Conservation (phyloP, 2,329 filamentous ascomycete species). For the Emydomyces testavorans region DNA sequence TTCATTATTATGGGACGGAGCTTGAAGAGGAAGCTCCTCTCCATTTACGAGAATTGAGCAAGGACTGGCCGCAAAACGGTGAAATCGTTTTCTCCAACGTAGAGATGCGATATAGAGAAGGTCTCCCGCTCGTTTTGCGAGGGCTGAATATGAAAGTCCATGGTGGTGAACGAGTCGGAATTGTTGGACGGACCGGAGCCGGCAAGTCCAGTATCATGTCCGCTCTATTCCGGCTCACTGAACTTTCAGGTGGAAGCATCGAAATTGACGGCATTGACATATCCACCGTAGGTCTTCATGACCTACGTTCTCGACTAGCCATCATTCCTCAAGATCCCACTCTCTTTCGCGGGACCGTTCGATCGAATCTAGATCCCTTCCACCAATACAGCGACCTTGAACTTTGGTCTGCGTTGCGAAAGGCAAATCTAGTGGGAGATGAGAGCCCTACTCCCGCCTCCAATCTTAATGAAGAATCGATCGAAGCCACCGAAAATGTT, state of each 20-base stretch:
- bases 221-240: constrained; percentile 35
- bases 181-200: constrained; percentile 37
- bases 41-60: constrained; percentile 58
- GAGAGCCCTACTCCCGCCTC: constrained; percentile 34
- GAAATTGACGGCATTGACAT: constrained; percentile 37
- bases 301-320: constrained; percentile 34
- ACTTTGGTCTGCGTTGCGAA: constrained; percentile 38
- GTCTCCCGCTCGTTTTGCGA: constrained; percentile 60
- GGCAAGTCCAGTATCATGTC: constrained; percentile 40
- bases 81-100: constrained; percentile 66
- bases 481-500: constrained; percentile 5
- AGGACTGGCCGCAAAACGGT: constrained; percentile 74
- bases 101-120: constrained; percentile 64
- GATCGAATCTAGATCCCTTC: constrained; percentile 38
- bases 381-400: constrained; percentile 37
- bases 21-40: constrained; percentile 83
- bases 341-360: constrained; percentile 35
- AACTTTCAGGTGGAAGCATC: constrained; percentile 32
- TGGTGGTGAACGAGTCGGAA: constrained; percentile 39
- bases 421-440: constrained; percentile 37
- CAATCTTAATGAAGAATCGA: constrained; percentile 16
- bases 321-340: constrained; percentile 40
- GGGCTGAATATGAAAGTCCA: constrained; percentile 44
- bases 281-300: constrained; percentile 30
- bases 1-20: constrained; percentile 77